These are phyloP conservation scores for Tolypocladium inflatum DNA, from an alignment of 2,329 filamentous ascomycete genomes.

Conservation along the genomic window DNA sequence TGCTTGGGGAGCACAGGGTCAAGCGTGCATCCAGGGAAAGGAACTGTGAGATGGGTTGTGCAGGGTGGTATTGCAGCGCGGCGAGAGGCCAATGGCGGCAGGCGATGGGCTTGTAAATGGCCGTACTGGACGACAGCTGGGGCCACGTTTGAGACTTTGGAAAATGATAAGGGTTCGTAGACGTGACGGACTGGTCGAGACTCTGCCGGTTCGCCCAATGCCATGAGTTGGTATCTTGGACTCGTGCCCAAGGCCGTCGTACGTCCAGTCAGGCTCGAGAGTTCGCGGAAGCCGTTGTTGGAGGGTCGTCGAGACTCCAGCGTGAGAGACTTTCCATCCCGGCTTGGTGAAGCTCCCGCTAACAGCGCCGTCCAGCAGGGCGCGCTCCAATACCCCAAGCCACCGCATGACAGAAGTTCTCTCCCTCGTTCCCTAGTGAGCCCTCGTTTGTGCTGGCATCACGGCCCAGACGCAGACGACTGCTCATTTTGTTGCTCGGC, in stretches of 20 bases:
- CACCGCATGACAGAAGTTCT: no score
- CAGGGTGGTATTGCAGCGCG: background rate
- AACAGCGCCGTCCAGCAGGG: background rate
- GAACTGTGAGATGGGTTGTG: background rate
- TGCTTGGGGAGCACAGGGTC: background rate
- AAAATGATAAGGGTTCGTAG: background rate
- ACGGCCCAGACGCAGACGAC: no score
- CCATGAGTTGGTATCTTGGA: no score
- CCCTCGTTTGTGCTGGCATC: no score
- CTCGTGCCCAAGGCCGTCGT: no score
- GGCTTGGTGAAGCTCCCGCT: background rate
- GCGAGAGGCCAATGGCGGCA: background rate
- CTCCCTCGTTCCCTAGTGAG: no score
- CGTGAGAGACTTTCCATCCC: background rate
- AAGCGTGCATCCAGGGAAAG: background rate
- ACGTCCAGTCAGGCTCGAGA: no score
- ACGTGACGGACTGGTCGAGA: background rate
- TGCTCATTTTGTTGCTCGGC: no score
- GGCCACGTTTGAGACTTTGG: background rate
- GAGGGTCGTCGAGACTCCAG: background rate
- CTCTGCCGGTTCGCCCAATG: background rate
- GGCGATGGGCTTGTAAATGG: background rate
- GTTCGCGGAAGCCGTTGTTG: background rate
- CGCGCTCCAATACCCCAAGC: background rate
- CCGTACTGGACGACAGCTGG: background rate